phyloP scores from a whole-genome alignment of 2,329 filamentous ascomycete genomes.

The Colletotrichum magnum region DNA sequence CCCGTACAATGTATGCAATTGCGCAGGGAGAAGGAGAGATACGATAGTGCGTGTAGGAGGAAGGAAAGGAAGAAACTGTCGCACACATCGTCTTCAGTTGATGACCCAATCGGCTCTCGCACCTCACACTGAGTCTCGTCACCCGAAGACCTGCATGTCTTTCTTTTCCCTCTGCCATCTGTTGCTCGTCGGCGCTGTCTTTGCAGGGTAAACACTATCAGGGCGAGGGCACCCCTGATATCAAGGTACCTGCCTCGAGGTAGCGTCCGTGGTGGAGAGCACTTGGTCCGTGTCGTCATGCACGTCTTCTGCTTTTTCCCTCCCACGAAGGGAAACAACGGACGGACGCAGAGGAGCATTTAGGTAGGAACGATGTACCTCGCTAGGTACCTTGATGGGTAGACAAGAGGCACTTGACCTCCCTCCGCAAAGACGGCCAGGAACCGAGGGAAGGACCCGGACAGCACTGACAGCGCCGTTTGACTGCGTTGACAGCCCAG shows the following conservation, averaged over 20 bases:
- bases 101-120: too few species aligned
- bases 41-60: too few species aligned
- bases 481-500: background rate
- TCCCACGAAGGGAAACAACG: background rate
- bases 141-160: background rate
- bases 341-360: background rate
- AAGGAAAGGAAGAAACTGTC: too few species aligned
- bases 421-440: background rate
- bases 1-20: slow-evolving; percentile 16
- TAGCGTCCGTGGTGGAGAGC: slow-evolving; percentile 6
- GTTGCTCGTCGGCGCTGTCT: background rate
- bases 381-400: background rate
- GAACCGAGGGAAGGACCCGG: slow-evolving; percentile 4
- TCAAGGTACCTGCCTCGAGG: background rate
- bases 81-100: too few species aligned
- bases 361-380: too few species aligned
- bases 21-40: slow-evolving; percentile 3
- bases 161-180: background rate
- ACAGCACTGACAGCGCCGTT: slow-evolving; percentile 2
- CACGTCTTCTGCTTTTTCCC: slow-evolving; percentile 18
- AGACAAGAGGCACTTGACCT: background rate
- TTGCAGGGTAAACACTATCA: background rate
- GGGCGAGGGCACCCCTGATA: slow-evolving; percentile 5
- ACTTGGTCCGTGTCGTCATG: slow-evolving; percentile 37
- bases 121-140: too few species aligned